Evolutionary conservation across 129 eudicot genomes (phyloP), one percentile per base, ranked within the genome.

Genomic region (Tagetes patula): DNA sequence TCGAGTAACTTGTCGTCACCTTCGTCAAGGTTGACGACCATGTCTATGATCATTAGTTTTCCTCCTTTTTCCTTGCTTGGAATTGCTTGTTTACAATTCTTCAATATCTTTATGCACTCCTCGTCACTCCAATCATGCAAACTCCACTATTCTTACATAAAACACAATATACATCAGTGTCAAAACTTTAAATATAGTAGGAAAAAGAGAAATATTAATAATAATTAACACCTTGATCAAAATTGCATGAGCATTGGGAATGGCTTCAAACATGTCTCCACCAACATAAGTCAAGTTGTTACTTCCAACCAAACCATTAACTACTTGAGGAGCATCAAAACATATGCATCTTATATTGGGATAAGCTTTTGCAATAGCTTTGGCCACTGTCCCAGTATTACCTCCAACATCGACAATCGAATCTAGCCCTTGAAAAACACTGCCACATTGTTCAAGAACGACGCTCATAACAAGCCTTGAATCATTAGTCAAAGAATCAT

Each of bases 361-460:
- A 61, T 71, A 77, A 2, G 73, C 72, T 36, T 72, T 38, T 5
- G 65, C 77, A 37, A 82, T 62, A 8, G 76, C 33, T 67, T 49
- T 69, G 43, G 74, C 75, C 69, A 74, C 6, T 0, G 75, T 68
- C 12, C 86, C 86, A 3, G 56, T 74, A 34, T 83, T 83, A 69
- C 86, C 83, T 1, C 83, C 83, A 9, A 79, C 86, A 14, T 82
- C 86, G 14, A 82, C 83, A 37, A 82, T 30, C 6, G 83, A 77
- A 27, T 74, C 41, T 34, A 82, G 11, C 37, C 70, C 65, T 62
- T 71, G 8, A 36, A 70, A 69, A 61, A 10, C 56, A 61, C 2
- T 8, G 6, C 6, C 30, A 10, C 12, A 8, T 3, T 70, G 46
- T 42, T 67, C 41, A 39, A 78, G 11, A 40, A 82, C 3, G 36